Conservation (phyloP, 139 green algal species). For the Pleodorina starrii region DNA sequence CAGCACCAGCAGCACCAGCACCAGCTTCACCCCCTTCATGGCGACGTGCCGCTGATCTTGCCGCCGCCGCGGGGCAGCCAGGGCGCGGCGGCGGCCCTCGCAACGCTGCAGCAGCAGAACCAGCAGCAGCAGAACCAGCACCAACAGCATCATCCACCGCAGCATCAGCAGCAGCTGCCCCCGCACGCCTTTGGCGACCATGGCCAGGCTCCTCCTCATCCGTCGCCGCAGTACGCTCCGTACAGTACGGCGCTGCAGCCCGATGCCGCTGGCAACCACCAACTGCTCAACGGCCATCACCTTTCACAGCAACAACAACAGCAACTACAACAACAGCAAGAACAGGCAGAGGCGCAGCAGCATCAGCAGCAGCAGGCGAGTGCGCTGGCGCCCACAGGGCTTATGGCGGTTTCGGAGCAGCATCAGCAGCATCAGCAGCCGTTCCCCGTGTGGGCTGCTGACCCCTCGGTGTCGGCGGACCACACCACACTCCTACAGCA, state of each 20-base stretch:
- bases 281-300: no score
- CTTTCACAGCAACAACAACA: no score
- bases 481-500: no score
- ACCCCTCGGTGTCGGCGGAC: no score
- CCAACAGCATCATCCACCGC: background rate
- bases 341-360: background rate
- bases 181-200: background rate
- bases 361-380: background rate
- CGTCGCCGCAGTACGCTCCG: no score
- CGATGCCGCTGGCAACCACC: no score
- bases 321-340: background rate
- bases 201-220: background rate
- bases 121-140: background rate
- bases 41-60: background rate
- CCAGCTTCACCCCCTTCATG: background rate
- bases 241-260: no score
- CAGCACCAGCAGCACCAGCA: background rate
- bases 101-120: background rate
- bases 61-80: conserved; percentile 5
- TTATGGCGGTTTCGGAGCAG: background rate
- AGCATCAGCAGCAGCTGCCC: conserved; percentile 2
- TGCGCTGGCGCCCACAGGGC: background rate
- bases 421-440: background rate
- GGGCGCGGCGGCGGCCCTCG: background rate
- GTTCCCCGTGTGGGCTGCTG: no score